These are phyloP conservation scores for Isatis lusitanica DNA, from an alignment of 441 rosid species.

Conservation along the genomic window DNA sequence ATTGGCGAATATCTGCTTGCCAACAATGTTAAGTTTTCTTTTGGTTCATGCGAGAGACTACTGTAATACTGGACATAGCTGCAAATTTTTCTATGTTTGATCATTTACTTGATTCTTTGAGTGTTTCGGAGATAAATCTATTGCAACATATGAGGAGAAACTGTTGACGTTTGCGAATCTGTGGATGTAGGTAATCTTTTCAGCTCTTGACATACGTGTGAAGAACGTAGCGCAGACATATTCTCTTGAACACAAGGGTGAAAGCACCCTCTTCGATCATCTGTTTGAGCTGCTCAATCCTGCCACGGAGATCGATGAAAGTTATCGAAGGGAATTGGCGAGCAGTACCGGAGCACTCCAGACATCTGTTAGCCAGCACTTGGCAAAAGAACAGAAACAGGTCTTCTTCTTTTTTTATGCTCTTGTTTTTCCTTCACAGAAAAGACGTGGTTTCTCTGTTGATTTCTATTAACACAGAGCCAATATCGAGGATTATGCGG, in stretches of 20 bases:
- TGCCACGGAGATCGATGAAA: slow-evolving; percentile 65
- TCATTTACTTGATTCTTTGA: slow-evolving; percentile 10
- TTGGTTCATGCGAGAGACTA: background rate
- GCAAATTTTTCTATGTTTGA: background rate
- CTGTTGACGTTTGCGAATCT: slow-evolving; percentile 12
- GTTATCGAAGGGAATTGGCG: slow-evolving; percentile 82
- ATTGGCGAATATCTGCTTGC: background rate
- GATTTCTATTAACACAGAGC: background rate
- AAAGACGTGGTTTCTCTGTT: background rate
- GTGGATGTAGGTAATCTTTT: slow-evolving; percentile 84
- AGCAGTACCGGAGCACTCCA: slow-evolving; percentile 89
- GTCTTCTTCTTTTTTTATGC: slow-evolving; percentile 33
- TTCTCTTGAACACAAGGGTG: slow-evolving; percentile 95
- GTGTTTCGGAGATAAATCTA: background rate
- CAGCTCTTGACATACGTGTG: slow-evolving; percentile 95
- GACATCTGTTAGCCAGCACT: slow-evolving; percentile 94
- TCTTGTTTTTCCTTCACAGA: slow-evolving; percentile 17
- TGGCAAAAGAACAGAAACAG: slow-evolving; percentile 99
- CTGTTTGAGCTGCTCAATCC: slow-evolving; percentile 74
- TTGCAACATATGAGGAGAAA: slow-evolving; percentile 3
- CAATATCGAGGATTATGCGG: background rate
- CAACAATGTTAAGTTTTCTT: background rate
- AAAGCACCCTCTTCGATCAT: slow-evolving; percentile 83
- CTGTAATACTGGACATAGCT: background rate
- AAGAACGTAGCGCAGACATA: slow-evolving; percentile 97